Percentiles rank a stretch among this genome's conserved stretches.
Conservation (phyloP, 768 basidiomycete species). For the Mycena capillaripes region DNA sequence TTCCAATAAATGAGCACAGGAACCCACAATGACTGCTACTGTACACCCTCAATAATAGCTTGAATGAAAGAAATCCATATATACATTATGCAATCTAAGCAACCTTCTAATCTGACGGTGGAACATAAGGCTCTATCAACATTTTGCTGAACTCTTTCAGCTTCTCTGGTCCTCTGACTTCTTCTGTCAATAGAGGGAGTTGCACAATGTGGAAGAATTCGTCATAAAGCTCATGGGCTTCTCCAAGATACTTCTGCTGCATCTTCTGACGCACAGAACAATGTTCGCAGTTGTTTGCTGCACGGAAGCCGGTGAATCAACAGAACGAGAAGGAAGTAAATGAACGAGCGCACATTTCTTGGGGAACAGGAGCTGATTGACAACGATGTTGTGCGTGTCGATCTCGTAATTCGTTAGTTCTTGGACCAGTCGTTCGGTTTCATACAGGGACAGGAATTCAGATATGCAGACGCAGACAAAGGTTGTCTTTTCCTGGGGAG, state of each 20-base stretch:
- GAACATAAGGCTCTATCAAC: conserved; percentile 86
- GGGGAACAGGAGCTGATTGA: conserved; percentile 97
- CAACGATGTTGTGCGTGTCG: conserved; percentile 98
- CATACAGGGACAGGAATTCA: conserved; percentile 97
- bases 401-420: conserved; percentile 95
- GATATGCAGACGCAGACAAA: conserved; percentile 99
- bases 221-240: conserved; percentile 97
- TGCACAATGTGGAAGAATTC: conserved; percentile 98
- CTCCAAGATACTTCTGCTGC: conserved; percentile 98
- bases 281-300: conserved; percentile 95
- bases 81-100: conserved; percentile 18
- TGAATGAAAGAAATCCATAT: not conserved
- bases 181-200: conserved; percentile 94
- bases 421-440: conserved; percentile 98
- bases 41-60: not conserved
- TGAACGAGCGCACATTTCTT: conserved; percentile 70
- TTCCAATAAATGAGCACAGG: not conserved
- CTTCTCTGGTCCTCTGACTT: conserved; percentile 95
- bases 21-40: not conserved
- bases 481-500: conserved; percentile 93
- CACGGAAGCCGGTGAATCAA: conserved; percentile 9
- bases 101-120: conserved; percentile 58
- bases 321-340: conserved; percentile 1
- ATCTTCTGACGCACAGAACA: conserved; percentile 95
- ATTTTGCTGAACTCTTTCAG: conserved; percentile 94